Percentiles rank a stretch among this genome's conserved stretches.
Conservation (phyloP, 208 protist species). For the Trypanosomatidae sp. region DNA sequence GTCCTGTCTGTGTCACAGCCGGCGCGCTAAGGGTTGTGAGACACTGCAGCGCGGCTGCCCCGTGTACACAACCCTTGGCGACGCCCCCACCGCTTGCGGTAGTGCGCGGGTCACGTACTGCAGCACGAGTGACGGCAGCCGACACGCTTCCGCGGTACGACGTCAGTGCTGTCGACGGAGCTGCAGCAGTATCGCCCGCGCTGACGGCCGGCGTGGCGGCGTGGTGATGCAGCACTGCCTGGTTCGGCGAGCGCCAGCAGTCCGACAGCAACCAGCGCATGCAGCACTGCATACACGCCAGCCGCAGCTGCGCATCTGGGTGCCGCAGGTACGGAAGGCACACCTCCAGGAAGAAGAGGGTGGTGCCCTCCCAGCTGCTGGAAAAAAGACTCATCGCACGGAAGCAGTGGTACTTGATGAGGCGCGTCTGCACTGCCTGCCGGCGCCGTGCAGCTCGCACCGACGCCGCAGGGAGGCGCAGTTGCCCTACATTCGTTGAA, state of each 20-base stretch:
- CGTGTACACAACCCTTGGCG: too few relatives aligned
- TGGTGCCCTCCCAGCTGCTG: constrained; percentile 54
- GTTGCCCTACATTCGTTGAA: background rate
- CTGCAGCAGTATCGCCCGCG: background rate
- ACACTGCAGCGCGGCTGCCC: constrained; percentile 4
- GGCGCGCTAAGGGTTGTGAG: background rate
- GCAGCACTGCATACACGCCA: constrained; percentile 61
- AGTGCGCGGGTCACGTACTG: constrained; percentile 21
- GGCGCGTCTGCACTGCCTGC: constrained; percentile 18
- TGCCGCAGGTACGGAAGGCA: constrained; percentile 75
- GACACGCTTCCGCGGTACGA: background rate
- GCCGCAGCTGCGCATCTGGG: constrained; percentile 52
- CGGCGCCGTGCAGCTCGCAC: constrained; percentile 7
- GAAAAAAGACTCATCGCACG: constrained; percentile 53
- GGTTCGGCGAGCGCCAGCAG: constrained; percentile 27
- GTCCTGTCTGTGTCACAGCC: background rate
- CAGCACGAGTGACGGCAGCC: constrained; percentile 22
- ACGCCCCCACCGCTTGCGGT: background rate
- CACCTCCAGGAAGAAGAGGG: constrained; percentile 60
- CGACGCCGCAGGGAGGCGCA: background rate
- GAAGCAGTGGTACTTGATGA: constrained; percentile 69
- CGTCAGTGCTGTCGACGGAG: background rate
- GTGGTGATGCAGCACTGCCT: constrained; percentile 4
- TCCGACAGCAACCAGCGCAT: constrained; percentile 44
- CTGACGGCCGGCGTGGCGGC: background rate